Base-by-base conservation (phyloP, 2,329 filamentous ascomycete genomes). In the Arthrinium puccinioides region DNA sequence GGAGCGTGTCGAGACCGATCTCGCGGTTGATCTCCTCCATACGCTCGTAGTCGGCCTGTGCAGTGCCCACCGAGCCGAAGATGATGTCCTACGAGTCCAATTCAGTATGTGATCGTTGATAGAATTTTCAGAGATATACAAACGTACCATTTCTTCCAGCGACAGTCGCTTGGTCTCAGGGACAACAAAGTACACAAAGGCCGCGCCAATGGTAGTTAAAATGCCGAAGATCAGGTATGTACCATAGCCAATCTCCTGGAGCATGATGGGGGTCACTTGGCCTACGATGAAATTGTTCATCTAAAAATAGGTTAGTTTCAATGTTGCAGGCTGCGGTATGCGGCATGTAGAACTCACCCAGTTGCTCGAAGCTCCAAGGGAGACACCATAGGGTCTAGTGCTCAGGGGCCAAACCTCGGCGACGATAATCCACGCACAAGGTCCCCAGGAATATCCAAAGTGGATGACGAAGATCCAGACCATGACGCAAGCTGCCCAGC, bases 381-480 rank as follows among this genome's bases (percentile, higher is more conserved):
- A 70, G 10, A 84, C 81, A 27, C 83, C 84, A 42, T 87, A 84
- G 1, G 84, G 74, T 3, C 82, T 72, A 9, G 77, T 78, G 40
- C 74, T 79, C 5, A 87, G 60, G 0, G 83, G 84, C 78, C 80
- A 88, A 28, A 88, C 76, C 59, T 87, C 84, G 3, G 81, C 75
- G 1, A 86, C 72, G 38, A 88, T 69, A 42, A 86, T 84, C 84
- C 84, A 87, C 0, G 79, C 74, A 48, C 77, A 82, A 3, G 82
- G 83, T 0, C 82, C 81, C 83, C 83, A 88, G 0, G 73, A 79
- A 54, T 85, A 87, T 21, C 80, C 84, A 50, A 88, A 88, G 57
- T 84, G 74, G 21, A 85, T 65, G 20, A 85, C 77, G 45, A 84
- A 87, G 0, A 88, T 66, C 82, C 83, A 87, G 8, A 84, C 76